Conservation (phyloP, 2,329 filamentous ascomycete genomes). For the Scedosporium minutisporum region DNA sequence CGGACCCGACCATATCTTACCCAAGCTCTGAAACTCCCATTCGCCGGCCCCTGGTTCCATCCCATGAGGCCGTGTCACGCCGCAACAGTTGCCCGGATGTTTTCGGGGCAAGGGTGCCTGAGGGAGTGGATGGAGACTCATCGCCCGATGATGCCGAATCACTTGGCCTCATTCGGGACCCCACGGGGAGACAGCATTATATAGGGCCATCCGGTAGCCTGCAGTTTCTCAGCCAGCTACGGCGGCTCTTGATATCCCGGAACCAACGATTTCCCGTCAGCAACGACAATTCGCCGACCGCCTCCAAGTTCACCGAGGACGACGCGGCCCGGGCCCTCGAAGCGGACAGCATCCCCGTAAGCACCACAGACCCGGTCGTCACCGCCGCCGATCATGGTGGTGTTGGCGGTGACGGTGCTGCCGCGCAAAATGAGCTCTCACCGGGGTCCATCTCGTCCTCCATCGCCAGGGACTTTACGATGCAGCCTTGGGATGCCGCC, state of each 20-base stretch:
- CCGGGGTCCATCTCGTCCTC: constrained; percentile 18
- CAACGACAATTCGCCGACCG: constrained; percentile 1
- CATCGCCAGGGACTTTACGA: constrained; percentile 18
- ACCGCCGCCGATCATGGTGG: neutral
- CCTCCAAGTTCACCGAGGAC: constrained; percentile 14
- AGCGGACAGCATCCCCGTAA: constrained; percentile 10
- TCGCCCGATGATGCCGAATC: constrained; percentile 8
- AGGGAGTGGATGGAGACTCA: neutral
- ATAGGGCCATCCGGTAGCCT: constrained; percentile 27
- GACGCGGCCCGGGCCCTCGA: constrained; percentile 18
- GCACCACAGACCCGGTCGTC: neutral
- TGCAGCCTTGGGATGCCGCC: constrained; percentile 15
- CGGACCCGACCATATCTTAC: constrained; percentile 10
- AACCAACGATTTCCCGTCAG: neutral
- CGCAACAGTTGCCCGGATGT: constrained; percentile 2
- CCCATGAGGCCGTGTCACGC: neutral
- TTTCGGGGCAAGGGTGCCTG: neutral
- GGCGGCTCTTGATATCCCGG: constrained; percentile 16
- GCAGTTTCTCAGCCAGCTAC: constrained; percentile 24
- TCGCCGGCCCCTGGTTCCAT: neutral
- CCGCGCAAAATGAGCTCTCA: constrained; percentile 11
- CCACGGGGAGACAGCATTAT: constrained; percentile 24
- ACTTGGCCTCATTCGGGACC: constrained; percentile 11
- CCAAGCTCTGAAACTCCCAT: neutral
- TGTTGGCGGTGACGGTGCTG: neutral